Evolutionary conservation across 352 stramenopile genomes (phyloP), one percentile per base, ranked within the genome.

Genomic region (Phytopythium aichiense): DNA sequence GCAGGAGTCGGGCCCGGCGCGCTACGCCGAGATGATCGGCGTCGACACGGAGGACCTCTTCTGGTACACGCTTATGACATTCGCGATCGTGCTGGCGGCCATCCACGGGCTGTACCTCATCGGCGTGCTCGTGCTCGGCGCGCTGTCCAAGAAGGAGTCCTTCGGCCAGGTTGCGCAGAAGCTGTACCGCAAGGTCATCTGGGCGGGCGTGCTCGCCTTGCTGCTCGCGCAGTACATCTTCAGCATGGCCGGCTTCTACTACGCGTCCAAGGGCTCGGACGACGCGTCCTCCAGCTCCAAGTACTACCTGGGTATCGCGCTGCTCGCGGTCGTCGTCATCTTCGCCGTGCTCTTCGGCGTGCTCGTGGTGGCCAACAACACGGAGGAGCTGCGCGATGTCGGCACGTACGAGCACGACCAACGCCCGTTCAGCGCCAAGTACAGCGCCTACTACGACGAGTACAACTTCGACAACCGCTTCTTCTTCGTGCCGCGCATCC

Each of bases 391-490:
- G 23, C 69, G 78, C 35, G 87, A 96, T 54, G 58, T 95, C 20
- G 85, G 85, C 15, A 88, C 85, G 7, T 79, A 78, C 51, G 83
- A 88, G 58, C 85, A 96, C 61, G 76, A 91, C 54, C 74, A 94
- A 38, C 84, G 83, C 0, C 65, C 83, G 22, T 92, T 94, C 65
- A 90, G 80, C 28, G 73, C 65, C 64, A 92, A 92, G 73, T 96
- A 94, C 75, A 82, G 87, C 55, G 76, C 81, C 9, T 93, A 92
- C 74, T 96, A 94, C 56, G 84, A 94, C 57, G 85, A 94, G 77
- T 94, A 92, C 79, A 94, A 93, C 69, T 92, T 91, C 43, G 81
- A 92, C 63, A 94, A 96, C 64, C 85, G 87, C 22, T 94, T 89
- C 65, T 96, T 96, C 68, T 96, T 96, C 60, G 73, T 94, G n/a